phyloP scores from a whole-genome alignment of 441 rosid genomes.

The Brassica balearica region DNA sequence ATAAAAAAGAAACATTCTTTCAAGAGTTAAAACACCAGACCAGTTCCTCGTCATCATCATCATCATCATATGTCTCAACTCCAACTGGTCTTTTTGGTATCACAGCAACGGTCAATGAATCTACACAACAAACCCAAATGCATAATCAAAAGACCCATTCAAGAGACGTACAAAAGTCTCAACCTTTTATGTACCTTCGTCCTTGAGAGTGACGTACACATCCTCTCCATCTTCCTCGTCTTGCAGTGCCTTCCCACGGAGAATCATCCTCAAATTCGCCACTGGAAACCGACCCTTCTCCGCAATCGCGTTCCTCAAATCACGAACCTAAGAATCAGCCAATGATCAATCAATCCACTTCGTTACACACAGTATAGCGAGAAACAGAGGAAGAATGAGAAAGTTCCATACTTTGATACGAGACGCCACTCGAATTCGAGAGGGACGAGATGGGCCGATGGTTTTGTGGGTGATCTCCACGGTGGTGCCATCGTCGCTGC shows the following conservation, averaged over 20 bases:
- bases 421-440: constrained; percentile 67
- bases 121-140: constrained; percentile 44
- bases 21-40: constrained; percentile 16
- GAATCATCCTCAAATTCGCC: constrained; percentile 71
- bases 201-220: constrained; percentile 50
- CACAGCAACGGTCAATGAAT: constrained; percentile 74
- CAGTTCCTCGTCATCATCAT: constrained; percentile 58
- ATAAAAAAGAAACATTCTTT: neutral
- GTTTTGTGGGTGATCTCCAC: constrained; percentile 74
- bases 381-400: constrained; percentile 13
- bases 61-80: constrained; percentile 59
- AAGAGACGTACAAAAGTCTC: neutral
- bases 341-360: constrained; percentile 6
- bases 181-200: constrained; percentile 50
- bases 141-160: neutral
- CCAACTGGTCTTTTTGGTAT: constrained; percentile 77
- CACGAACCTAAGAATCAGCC: constrained; percentile 55
- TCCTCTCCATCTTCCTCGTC: constrained; percentile 72
- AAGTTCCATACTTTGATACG: constrained; percentile 52
- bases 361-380: neutral
- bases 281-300: constrained; percentile 56
- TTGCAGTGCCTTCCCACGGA: constrained; percentile 68
- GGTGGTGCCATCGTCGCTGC: constrained; percentile 43
- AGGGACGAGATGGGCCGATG: constrained; percentile 80
- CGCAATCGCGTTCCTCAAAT: constrained; percentile 73